Base-by-base conservation (phyloP, 805 yeast genomes). In the Yamadazyma laniorum region DNA sequence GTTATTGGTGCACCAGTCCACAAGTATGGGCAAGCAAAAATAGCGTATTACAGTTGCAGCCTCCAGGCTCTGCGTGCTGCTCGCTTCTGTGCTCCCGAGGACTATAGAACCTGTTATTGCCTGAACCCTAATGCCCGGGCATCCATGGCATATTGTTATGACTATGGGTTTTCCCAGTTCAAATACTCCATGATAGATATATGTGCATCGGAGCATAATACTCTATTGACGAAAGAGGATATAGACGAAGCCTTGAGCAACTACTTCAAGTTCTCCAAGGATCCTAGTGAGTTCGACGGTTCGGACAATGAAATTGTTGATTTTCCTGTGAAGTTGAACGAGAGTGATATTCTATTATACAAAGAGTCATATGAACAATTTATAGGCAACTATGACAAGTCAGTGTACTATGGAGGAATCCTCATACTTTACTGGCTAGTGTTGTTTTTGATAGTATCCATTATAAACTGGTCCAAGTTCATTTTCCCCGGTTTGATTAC, bases 351-450 rank as follows among this genome's bases (percentile, higher is more conserved):
- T 8, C 5, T 29, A 3, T 19, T 49, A 2, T 59, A 51, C 42
- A 49, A 51, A 25, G 50, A 44, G 9, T 48, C 67, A 3, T 66
- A 62, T 42, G 64, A 59, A 31, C 67, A 60, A 34, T 67, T 61
- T 41, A 50, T 67, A 30, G 72, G 72, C 7, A 67, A 66, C 50
- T 65, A 63, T 39, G 67, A 65, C 37, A 58, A 59, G 16, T 72
- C 80, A 3, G 63, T 74, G 19, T 64, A 58, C 42, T 57, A 71
- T 50, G 82, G 72, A 14, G 55, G 52, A 19, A 50, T 49, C 32
- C 32, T 65, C 29, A 51, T 57, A 1, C 18, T 49, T 3, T 68
- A 53, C 42, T 68, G 74, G 74, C 40, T 48, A 3, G 40, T 45
- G 0, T 57, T 63, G 2, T 54, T 61, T 22, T 18, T 40, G 0